Evolutionary conservation across 148 eudicot genomes (phyloP).

Genomic region (Tetragonia tetragonoides): DNA sequence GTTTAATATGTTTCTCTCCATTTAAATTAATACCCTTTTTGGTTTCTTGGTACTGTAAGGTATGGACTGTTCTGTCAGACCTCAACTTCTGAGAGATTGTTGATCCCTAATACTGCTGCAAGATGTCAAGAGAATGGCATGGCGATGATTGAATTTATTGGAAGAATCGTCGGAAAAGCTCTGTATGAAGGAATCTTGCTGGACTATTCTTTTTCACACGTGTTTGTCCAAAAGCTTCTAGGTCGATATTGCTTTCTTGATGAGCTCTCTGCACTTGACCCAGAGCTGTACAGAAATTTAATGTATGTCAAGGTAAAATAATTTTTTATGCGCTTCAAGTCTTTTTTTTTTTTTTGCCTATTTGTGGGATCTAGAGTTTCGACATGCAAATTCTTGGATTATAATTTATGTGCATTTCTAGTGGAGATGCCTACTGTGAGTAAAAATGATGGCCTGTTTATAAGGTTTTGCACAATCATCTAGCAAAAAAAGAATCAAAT

Average conservation of each 20-base stretch:
- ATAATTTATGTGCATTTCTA: background rate
- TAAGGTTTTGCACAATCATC: background rate
- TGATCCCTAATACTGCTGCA: conserved; percentile 84
- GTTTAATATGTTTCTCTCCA: background rate
- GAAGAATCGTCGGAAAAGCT: conserved; percentile 96
- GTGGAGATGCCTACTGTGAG: background rate
- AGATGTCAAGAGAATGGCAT: conserved; percentile 76
- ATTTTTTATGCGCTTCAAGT: background rate
- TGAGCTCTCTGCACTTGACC: conserved; percentile 89
- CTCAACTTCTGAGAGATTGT: conserved; percentile 79
- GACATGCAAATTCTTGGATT: background rate
- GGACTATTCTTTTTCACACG: conserved; percentile 90
- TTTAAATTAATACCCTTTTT: conserved; percentile 16
- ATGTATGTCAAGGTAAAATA: conserved; percentile 86
- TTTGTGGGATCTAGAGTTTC: background rate
- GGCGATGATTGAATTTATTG: conserved; percentile 94
- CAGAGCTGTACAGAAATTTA: conserved; percentile 90
- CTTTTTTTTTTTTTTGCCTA: background rate
- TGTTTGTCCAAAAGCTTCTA: conserved; percentile 87
- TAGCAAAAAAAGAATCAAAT: background rate
- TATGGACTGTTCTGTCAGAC: conserved; percentile 94
- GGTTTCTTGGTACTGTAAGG: conserved; percentile 40
- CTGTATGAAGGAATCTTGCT: conserved; percentile 90
- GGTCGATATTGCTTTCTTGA: conserved; percentile 97
- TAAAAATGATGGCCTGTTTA: background rate